Evolutionary conservation across 148 eudicot species (phyloP).

Genomic region (Rhododendron ovatum): DNA sequence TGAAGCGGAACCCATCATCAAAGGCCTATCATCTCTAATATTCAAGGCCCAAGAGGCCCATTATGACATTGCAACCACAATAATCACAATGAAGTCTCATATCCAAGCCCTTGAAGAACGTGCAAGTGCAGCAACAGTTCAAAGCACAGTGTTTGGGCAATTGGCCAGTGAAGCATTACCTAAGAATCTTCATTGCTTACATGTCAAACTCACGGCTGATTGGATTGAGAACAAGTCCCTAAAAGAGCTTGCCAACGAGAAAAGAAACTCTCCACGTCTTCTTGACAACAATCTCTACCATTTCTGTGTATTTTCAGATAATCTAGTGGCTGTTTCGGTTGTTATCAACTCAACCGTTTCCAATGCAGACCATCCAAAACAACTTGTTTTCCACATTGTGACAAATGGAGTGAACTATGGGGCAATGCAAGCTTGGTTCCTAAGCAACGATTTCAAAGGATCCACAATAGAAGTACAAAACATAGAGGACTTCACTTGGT

Average conservation of each 20-base stretch:
- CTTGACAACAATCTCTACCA: constrained; percentile 75
- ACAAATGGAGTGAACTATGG: constrained; percentile 61
- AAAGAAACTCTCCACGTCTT: constrained; percentile 56
- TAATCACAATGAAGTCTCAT: constrained; percentile 74
- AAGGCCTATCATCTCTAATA: constrained; percentile 51
- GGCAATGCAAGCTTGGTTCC: constrained; percentile 76
- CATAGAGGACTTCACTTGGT: constrained; percentile 64
- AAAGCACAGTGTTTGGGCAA: constrained; percentile 62
- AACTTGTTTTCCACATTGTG: constrained; percentile 73
- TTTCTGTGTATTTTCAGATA: constrained; percentile 78
- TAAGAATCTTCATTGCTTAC: constrained; percentile 61
- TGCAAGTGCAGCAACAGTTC: constrained; percentile 62
- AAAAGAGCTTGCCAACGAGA: constrained; percentile 41
- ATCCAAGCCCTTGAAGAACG: constrained; percentile 86
- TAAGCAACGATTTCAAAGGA: constrained; percentile 55
- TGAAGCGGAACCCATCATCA: constrained; percentile 59
- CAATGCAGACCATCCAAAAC: constrained; percentile 69
- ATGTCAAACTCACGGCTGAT: constrained; percentile 44
- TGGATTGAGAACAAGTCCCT: constrained; percentile 47
- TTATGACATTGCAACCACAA: constrained; percentile 77
- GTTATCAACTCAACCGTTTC: constrained; percentile 71
- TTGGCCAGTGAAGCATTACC: constrained; percentile 62
- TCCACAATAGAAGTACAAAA: constrained; percentile 60
- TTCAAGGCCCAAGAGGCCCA: constrained; percentile 71
- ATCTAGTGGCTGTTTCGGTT: constrained; percentile 56